A percentile compares a stretch with the other conserved stretches of the same genome.
These are phyloP conservation scores for Vicia villosa DNA, from an alignment of 306 rosid species.

Conservation along the genomic window DNA sequence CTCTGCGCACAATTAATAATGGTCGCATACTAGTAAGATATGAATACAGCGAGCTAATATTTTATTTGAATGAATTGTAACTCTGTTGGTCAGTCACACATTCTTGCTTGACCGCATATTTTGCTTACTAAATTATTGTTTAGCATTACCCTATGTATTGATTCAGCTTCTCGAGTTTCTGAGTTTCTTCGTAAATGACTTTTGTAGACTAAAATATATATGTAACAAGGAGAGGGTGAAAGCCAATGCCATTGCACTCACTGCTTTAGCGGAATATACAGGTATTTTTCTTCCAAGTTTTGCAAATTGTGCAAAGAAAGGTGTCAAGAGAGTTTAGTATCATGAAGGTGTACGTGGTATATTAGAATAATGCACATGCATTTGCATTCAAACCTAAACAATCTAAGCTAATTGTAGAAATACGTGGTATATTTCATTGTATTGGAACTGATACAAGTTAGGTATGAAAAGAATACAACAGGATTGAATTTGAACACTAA, in stretches of 20 bases:
- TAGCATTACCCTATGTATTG: slow-evolving; percentile 7
- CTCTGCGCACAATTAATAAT: not conserved
- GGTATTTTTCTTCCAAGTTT: slow-evolving; percentile 52
- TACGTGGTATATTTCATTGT: not conserved
- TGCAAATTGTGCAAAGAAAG: slow-evolving; percentile 4
- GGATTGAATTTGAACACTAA: not conserved
- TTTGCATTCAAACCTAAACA: not conserved
- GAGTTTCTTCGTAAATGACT: slow-evolving; percentile 10
- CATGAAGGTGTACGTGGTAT: not conserved
- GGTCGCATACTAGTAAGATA: not conserved
- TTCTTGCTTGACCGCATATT: slow-evolving; percentile 20
- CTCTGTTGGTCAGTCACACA: not conserved
- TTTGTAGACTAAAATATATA: slow-evolving; percentile 77
- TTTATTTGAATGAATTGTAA: slow-evolving; percentile 17
- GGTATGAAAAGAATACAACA: too few relatives aligned
- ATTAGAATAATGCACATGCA: not conserved
- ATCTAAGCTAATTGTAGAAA: not conserved
- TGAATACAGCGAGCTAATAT: not conserved
- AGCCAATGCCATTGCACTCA: slow-evolving; percentile 72
- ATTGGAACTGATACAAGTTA: not conserved
- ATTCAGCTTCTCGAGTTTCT: slow-evolving; percentile 24
- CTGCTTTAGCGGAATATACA: slow-evolving; percentile 82
- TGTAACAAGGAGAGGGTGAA: slow-evolving; percentile 92
- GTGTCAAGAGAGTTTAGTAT: not conserved
- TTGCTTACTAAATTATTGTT: not conserved